Evolutionary conservation across 225 moss, liverwort and hornwort genomes (phyloP).

Genomic region (Neckera pumila): DNA sequence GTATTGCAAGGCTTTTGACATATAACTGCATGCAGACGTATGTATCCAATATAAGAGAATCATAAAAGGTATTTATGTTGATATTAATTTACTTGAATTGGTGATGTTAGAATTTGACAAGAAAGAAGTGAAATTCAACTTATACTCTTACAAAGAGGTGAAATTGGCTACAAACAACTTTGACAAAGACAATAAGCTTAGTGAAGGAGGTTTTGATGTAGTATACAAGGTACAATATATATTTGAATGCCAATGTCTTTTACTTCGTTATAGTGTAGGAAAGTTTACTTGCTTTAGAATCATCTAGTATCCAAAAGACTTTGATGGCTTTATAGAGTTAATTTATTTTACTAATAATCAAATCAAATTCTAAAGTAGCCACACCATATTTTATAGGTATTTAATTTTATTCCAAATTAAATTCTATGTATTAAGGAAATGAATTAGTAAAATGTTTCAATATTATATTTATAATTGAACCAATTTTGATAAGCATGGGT

Average conservation of each 20-base stretch:
- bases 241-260: not conserved
- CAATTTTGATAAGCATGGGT: too few relatives aligned
- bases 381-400: too few relatives aligned
- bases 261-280: not conserved
- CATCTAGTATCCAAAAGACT: not conserved
- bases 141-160: not conserved
- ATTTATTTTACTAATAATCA: not conserved
- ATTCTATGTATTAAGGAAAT: too few relatives aligned
- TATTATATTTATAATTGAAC: too few relatives aligned
- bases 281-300: not conserved
- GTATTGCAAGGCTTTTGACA: too few relatives aligned
- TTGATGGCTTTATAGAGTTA: not conserved
- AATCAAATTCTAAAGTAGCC: too few relatives aligned
- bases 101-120: not conserved
- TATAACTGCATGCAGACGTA: accelerated
- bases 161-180: not conserved
- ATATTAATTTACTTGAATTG: not conserved
- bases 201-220: too few relatives aligned
- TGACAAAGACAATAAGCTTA: too few relatives aligned
- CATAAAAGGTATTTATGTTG: not conserved
- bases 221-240: too few relatives aligned
- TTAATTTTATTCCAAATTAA: too few relatives aligned
- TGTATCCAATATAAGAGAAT: not conserved
- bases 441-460: too few relatives aligned
- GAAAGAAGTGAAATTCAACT: not conserved